Evolutionary conservation across 148 eudicot species (phyloP), one percentile per base, ranked within the genome.

Genomic region (Camellia lanceoleosa): DNA sequence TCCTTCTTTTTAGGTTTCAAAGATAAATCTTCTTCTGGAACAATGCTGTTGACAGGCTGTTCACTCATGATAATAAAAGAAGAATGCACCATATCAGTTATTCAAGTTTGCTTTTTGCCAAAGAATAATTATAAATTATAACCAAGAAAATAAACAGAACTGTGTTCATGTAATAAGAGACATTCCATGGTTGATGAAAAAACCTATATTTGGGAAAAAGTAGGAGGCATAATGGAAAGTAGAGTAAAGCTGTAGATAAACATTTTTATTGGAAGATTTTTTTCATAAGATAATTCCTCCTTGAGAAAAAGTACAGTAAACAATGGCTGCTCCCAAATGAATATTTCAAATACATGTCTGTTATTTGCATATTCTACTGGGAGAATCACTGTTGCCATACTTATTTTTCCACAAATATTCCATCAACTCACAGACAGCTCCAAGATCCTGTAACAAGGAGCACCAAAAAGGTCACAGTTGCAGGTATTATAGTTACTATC

Each of bases 81-180:
- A 69, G 13, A 69, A 46, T 16, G 73, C 73, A 18, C 54, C 73
- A 18, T 69, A 44, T 69, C 23, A 69, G 30, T 69, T 46, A 69
- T 18, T 46, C 23, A 46, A 18, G 54, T 23, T 69, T 44, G 52
- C 12, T 43, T 68, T 30, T 68, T 43, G 15, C 16, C 71, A 68
- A 18, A 18, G 23, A 46, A 44, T 67, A 16, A 55, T 23, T 44
- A 13, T 18, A 67, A 67, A 13, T 42, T 11, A 67, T 69, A 69
- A 18, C 73, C 73, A 15, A 46, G 72, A 47, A 12, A 68, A 42
- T 38, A 38, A 67, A 41, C n/a, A 44, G 41, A 68, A 55, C 58
- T 5, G 73, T 44, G 73, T 7, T 69, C 73, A 69, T 44, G 44
- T 49, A 49, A 49, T 49, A 49, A 49, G 52, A 5, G 52, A 49